Percentiles rank a stretch among this genome's conserved stretches.
These are phyloP conservation scores for Melaleuca alternifolia DNA, from an alignment of 345 rosid species.

Conservation along the genomic window DNA sequence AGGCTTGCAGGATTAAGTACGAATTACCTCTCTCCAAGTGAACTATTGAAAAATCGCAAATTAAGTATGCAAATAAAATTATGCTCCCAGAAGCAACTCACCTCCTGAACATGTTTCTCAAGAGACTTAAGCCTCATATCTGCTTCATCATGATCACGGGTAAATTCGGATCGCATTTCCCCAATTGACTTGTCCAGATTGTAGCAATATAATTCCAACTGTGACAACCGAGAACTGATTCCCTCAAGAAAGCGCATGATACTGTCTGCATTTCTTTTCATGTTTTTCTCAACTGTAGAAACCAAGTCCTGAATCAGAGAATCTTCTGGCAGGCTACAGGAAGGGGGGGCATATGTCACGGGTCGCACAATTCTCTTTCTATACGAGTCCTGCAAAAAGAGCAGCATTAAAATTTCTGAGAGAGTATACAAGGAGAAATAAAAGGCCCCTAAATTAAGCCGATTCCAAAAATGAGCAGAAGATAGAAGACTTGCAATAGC, in stretches of 20 bases:
- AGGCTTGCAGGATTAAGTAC: background rate
- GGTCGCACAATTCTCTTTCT: constrained; percentile 63
- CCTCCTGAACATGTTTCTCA: constrained; percentile 97
- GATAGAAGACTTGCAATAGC: background rate
- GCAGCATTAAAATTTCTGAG: background rate
- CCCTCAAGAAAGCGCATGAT: constrained; percentile 94
- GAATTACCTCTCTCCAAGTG: background rate
- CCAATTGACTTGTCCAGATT: constrained; percentile 93
- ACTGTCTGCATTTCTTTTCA: constrained; percentile 71
- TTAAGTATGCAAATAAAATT: background rate
- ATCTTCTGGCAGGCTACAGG: constrained; percentile 73
- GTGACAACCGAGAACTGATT: constrained; percentile 88
- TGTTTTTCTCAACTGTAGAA: constrained; percentile 51
- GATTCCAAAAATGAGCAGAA: background rate
- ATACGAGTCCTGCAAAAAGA: constrained; percentile 52
- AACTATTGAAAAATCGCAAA: background rate
- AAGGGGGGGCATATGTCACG: constrained; percentile 37
- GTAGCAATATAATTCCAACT: constrained; percentile 79
- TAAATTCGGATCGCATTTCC: constrained; percentile 74
- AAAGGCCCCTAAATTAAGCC: background rate
- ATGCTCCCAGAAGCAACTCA: constrained; percentile 5
- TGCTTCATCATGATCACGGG: constrained; percentile 57
- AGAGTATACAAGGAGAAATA: background rate
- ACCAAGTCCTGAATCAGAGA: constrained; percentile 46
- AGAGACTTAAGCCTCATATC: constrained; percentile 72